phyloP scores from a whole-genome alignment of 2,329 filamentous ascomycete species.

The Epichloe aotearoae region DNA sequence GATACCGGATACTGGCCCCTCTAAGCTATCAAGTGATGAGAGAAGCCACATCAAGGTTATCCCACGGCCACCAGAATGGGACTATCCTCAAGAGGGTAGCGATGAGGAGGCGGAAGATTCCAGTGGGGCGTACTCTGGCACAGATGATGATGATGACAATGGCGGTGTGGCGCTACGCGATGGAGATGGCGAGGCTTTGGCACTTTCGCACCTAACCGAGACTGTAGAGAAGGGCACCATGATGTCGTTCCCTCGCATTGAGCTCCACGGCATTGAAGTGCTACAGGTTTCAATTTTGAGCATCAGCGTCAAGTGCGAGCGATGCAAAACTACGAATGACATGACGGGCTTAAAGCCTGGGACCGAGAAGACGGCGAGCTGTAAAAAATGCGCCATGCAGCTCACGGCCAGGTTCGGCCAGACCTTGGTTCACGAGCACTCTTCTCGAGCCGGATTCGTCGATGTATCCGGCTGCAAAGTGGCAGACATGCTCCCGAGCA shows the following conservation, averaged over 20 bases:
- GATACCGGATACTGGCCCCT: slow-evolving; percentile 4
- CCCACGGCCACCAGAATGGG: slow-evolving; percentile 67
- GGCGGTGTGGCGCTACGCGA: slow-evolving; percentile 28
- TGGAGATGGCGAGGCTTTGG: slow-evolving; percentile 10
- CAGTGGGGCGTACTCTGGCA: slow-evolving; percentile 22
- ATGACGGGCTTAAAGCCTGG: slow-evolving; percentile 51
- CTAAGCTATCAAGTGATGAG: slow-evolving; percentile 24
- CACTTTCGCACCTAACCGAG: slow-evolving; percentile 10
- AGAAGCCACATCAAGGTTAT: slow-evolving; percentile 58
- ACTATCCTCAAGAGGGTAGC: slow-evolving; percentile 24
- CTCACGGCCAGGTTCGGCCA: slow-evolving; percentile 45
- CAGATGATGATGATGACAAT: slow-evolving; percentile 27
- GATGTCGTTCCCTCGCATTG: slow-evolving; percentile 64
- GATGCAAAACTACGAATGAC: slow-evolving; percentile 64
- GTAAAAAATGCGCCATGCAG: slow-evolving; percentile 44
- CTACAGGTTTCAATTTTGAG: slow-evolving; percentile 55
- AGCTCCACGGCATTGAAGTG: slow-evolving; percentile 65
- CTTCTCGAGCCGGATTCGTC: slow-evolving; percentile 64
- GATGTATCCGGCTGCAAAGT: slow-evolving; percentile 64
- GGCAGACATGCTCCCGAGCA: slow-evolving; percentile 64
- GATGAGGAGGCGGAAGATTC: slow-evolving; percentile 25
- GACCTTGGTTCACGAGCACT: slow-evolving; percentile 60
- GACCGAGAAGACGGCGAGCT: slow-evolving; percentile 35
- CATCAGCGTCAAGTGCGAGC: slow-evolving; percentile 62
- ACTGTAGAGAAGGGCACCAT: slow-evolving; percentile 56